Percentiles rank a stretch among this genome's conserved stretches.
Conservation (phyloP, 805 yeast species). For the Grigorovia humatica region DNA sequence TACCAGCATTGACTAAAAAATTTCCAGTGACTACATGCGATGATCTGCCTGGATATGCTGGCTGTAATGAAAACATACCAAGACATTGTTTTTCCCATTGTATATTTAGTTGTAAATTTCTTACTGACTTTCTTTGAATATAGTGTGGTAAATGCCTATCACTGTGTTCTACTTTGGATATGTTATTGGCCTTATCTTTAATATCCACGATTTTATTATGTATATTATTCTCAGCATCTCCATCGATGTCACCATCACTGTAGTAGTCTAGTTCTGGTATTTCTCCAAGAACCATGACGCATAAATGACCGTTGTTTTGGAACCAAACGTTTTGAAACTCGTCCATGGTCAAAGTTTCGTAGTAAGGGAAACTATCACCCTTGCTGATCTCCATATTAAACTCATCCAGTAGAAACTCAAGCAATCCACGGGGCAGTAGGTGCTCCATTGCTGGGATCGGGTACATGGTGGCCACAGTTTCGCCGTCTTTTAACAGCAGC, state of each 20-base stretch:
- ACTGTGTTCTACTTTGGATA: constrained; percentile 7
- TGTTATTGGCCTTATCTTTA: constrained; percentile 12
- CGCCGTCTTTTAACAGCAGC: constrained; percentile 74
- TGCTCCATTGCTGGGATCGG: constrained; percentile 58
- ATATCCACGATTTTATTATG: neutral
- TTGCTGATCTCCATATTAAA: constrained; percentile 84
- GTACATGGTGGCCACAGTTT: constrained; percentile 85
- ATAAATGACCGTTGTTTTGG: constrained; percentile 35
- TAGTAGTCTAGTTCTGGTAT: constrained; percentile 37
- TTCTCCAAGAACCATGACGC: constrained; percentile 68
- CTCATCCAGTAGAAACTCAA: constrained; percentile 81
- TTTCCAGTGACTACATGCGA: constrained; percentile 89
- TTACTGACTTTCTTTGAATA: constrained; percentile 19
- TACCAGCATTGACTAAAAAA: constrained; percentile 84
- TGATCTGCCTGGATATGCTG: constrained; percentile 87
- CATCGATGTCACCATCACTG: constrained; percentile 2
- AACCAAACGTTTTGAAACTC: constrained; percentile 85
- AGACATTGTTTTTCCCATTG: constrained; percentile 92
- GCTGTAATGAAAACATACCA: constrained; percentile 76
- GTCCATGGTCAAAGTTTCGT: constrained; percentile 65
- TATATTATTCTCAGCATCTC: constrained; percentile 8
- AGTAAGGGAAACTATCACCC: constrained; percentile 81
- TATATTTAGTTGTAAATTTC: constrained; percentile 29
- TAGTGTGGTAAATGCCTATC: constrained; percentile 16
- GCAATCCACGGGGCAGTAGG: constrained; percentile 62